These are phyloP conservation scores for Ogataea pilisensis DNA, from an alignment of 805 yeast genomes.

Conservation along the genomic window DNA sequence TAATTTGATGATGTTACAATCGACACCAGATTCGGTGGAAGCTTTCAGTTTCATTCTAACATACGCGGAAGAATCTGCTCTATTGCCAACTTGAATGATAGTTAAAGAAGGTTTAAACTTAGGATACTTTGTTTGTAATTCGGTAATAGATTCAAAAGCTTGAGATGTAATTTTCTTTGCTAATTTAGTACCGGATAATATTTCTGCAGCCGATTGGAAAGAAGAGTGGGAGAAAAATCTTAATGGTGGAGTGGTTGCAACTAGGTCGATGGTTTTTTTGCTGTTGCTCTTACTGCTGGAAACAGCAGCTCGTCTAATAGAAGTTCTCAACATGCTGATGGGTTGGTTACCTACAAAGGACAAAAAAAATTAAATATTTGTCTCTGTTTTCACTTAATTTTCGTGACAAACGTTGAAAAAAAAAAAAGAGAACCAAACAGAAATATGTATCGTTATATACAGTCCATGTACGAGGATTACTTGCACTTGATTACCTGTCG, in stretches of 20 bases:
- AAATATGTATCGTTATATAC: no score
- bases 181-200: constrained; percentile 44
- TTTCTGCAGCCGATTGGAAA: constrained; percentile 22
- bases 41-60: constrained; percentile 79
- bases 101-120: constrained; percentile 61
- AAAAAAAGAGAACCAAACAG: no score
- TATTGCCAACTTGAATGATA: constrained; percentile 71
- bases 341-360: no score
- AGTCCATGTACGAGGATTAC: no score
- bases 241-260: background rate
- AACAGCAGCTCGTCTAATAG: constrained; percentile 2
- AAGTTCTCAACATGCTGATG: constrained; percentile 6
- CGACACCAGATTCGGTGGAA: constrained; percentile 63
- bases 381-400: no score
- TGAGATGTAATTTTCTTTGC: constrained; percentile 43
- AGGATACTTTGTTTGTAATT: constrained; percentile 41
- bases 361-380: no score
- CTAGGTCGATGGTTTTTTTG: background rate
- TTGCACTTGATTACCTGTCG: no score
- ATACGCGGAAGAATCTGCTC: constrained; percentile 79
- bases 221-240: constrained; percentile 17
- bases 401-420: no score
- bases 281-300: background rate
- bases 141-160: constrained; percentile 38
- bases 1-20: constrained; percentile 55